Evolutionary conservation across 139 green algal species (phyloP), one percentile per base, ranked within the genome.

Genomic region (Volvox reticuliferus): DNA sequence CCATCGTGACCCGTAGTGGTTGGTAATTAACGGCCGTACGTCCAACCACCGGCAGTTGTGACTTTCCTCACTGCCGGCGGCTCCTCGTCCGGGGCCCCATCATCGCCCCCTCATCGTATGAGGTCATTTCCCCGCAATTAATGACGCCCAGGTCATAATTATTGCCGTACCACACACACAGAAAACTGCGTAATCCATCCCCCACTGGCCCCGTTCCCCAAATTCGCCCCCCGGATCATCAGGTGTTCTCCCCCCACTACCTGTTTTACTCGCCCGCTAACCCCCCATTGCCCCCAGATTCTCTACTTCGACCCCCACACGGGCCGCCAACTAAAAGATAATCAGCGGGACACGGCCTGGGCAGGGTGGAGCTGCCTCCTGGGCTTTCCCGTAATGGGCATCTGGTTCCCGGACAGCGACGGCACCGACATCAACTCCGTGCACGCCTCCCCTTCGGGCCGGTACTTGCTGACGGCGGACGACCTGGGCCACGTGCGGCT

Each of bases 371-470:
- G 91, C 77, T 93, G 88, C 86, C 75, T 92, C 20, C 92, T 97
- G 65, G 95, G 95, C 20, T 97, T 96, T 73, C 91, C 94, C 1
- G 95, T 97, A 1, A 97, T 97, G 95, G 95, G 95, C 88, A 96
- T 97, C 32, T 97, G 95, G 95, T 87, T 97, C 3, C 61, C 79
- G 37, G 93, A 95, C 90, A 89, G 55, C 33, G 95, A 97, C 83
- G 95, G 94, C 69, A 97, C 95, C 86, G 79, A 93, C 71, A 84
- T 92, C 33, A 93, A 93, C 37, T 32, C 71, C 16, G 84, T 93
- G 44, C 79, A 93, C 87, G 80, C 87, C 35, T 90, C 92, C n/a
- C 92, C 92, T 50, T 90, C 84, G 12, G 83, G 88, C 61, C 77
- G 88, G 55, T 94, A 89, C 78, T 63, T 94, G 67, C 86, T 92